A percentile compares a stretch with the other conserved stretches of the same genome.
These are phyloP conservation scores for Beauveria asiatica DNA, from an alignment of 2,329 filamentous ascomycete species.

Conservation along the genomic window DNA sequence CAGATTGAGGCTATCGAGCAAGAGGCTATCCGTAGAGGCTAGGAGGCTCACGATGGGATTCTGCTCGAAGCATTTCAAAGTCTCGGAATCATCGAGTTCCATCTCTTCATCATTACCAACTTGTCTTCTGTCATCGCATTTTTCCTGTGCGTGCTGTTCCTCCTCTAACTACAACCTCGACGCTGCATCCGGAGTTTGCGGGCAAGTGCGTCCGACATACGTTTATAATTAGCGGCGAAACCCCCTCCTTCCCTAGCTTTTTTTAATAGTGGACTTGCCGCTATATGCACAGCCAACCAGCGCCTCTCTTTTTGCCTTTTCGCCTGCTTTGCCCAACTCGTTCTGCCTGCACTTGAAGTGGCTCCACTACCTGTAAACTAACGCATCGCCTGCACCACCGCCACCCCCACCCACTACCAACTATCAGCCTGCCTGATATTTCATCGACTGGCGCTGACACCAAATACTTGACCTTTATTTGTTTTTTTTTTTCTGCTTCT, in stretches of 20 bases:
- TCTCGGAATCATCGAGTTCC: too few species aligned
- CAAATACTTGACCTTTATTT: background rate
- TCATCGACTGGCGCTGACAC: conserved; percentile 7
- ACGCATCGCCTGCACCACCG: background rate
- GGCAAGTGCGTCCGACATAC: conserved; percentile 3
- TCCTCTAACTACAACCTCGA: background rate
- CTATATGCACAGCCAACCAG: background rate
- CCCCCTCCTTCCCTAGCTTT: background rate
- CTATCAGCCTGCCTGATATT: background rate
- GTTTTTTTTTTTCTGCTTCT: background rate
- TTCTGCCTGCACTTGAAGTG: too few species aligned
- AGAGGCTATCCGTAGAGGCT: background rate
- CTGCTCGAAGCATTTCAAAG: too few species aligned
- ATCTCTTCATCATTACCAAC: too few species aligned
- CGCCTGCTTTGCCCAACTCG: background rate
- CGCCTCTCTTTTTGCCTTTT: background rate
- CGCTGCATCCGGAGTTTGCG: conserved; percentile 10
- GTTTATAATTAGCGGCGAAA: background rate
- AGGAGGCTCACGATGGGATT: too few species aligned
- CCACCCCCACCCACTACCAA: background rate
- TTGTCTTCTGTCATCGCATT: too few species aligned
- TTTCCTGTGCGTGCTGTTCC: too few species aligned
- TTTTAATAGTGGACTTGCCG: background rate
- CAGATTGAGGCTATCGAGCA: background rate
- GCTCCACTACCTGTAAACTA: background rate